Evolutionary conservation across 371 early-diverging fungal species (phyloP).

Genomic region (Rhizopus delemar): DNA sequence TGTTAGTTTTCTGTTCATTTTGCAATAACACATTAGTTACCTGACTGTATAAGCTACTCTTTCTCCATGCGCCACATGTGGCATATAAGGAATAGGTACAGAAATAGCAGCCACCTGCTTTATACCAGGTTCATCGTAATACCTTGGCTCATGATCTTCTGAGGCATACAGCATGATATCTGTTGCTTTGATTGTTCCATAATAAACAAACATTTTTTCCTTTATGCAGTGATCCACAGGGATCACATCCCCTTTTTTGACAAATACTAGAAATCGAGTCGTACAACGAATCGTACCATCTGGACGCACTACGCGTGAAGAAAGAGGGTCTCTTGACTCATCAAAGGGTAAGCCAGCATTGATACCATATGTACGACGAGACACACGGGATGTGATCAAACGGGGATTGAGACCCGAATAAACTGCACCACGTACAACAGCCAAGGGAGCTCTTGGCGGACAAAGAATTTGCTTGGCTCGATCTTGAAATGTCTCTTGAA

Average conservation of each 20-base stretch:
- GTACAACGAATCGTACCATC: conserved; percentile 51
- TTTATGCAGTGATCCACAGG: conserved; percentile 48
- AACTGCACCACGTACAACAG: conserved; percentile 55
- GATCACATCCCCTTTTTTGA: conserved; percentile 39
- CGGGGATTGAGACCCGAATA: conserved; percentile 56
- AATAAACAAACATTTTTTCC: conserved; percentile 54
- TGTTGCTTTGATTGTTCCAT: conserved; percentile 43
- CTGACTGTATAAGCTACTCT: conserved; percentile 44
- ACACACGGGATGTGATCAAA: conserved; percentile 54
- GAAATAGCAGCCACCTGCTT: conserved; percentile 46
- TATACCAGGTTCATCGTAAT: conserved; percentile 40
- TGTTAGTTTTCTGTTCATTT: neutral
- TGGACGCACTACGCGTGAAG: conserved; percentile 39
- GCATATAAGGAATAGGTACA: conserved; percentile 45
- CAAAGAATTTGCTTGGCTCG: conserved; percentile 39
- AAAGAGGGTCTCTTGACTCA: conserved; percentile 27
- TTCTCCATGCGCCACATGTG: conserved; percentile 33
- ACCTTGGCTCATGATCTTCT: conserved; percentile 41
- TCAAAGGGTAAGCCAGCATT: conserved; percentile 63
- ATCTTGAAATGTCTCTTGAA: conserved; percentile 30
- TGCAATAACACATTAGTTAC: conserved; percentile 14
- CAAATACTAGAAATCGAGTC: conserved; percentile 46
- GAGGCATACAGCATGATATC: conserved; percentile 52
- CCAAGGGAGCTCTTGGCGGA: conserved; percentile 47
- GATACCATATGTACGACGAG: conserved; percentile 63